Conservation (phyloP, 108 stramenopile genomes). For the Seminavis robusta region DNA sequence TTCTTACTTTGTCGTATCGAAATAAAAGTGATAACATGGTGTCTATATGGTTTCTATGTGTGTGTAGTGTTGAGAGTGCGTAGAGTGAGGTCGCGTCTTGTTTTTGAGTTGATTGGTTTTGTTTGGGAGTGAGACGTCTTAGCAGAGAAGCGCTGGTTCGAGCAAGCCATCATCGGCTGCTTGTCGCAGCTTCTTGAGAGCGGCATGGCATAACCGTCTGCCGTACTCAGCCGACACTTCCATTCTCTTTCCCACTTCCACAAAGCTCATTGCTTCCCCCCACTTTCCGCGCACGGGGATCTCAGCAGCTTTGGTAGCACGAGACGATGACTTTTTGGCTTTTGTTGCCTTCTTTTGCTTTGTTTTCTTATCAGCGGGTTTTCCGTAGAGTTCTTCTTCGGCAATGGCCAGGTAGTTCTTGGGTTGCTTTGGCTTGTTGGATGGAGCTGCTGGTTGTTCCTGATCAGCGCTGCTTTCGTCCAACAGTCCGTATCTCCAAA, state of each 20-base stretch:
- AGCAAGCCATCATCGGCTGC: slow-evolving; percentile 75
- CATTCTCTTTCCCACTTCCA: slow-evolving; percentile 80
- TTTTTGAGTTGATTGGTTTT: not conserved
- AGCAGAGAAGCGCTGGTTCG: slow-evolving; percentile 42
- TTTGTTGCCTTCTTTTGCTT: no score
- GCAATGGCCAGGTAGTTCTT: slow-evolving; percentile 64
- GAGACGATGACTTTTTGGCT: no score
- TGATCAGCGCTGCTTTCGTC: slow-evolving; percentile 1
- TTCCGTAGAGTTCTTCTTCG: slow-evolving; percentile 64
- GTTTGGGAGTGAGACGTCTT: not conserved
- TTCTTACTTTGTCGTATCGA: no score
- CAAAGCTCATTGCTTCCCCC: slow-evolving; percentile 65
- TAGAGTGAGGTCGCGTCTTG: not conserved
- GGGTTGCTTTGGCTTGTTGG: slow-evolving; percentile 11
- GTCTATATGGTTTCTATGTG: not conserved
- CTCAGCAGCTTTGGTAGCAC: not conserved
- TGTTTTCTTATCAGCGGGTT: no score
- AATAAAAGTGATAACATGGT: no score
- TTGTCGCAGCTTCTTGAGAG: slow-evolving; percentile 53
- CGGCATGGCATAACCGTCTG: slow-evolving; percentile 55
- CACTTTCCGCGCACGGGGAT: slow-evolving; percentile 16
- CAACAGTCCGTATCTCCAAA: slow-evolving; percentile 69
- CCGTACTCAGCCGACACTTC: slow-evolving; percentile 77
- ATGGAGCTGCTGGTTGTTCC: not conserved
- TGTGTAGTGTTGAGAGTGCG: not conserved